phyloP scores from a whole-genome alignment of 176 grass and related monocot genomes.

The Cocos nucifera region DNA sequence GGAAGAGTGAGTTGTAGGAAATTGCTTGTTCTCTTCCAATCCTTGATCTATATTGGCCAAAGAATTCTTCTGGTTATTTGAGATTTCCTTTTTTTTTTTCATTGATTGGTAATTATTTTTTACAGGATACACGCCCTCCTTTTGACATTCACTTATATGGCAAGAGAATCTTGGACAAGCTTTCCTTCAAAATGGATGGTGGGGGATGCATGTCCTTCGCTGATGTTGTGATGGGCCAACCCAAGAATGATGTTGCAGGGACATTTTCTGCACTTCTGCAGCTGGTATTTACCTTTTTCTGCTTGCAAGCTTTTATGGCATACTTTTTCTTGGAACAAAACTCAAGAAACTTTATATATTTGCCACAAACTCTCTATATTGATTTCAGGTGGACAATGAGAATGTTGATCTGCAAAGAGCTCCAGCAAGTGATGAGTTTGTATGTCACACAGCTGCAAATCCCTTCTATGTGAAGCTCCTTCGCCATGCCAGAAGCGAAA shows the following conservation, averaged over 20 bases:
- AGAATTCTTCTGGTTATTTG: too few species aligned
- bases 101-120: slow-evolving; percentile 6
- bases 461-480: slow-evolving; percentile 57
- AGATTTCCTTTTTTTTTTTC: background rate
- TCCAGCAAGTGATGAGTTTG: slow-evolving; percentile 32
- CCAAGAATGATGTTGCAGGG: slow-evolving; percentile 47
- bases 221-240: slow-evolving; percentile 45
- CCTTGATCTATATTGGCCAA: too few species aligned
- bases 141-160: slow-evolving; percentile 49
- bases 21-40: background rate
- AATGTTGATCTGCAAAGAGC: slow-evolving; percentile 71
- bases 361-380: too few species aligned
- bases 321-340: too few species aligned
- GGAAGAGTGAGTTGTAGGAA: slow-evolving; percentile 46
- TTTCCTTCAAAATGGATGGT: slow-evolving; percentile 37
- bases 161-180: slow-evolving; percentile 54
- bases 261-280: slow-evolving; percentile 96
- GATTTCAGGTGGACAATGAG: slow-evolving; percentile 60
- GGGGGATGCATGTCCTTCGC: slow-evolving; percentile 47
- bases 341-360: too few species aligned
- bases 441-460: slow-evolving; percentile 60
- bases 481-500: slow-evolving; percentile 22
- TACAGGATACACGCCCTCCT: slow-evolving; percentile 44
- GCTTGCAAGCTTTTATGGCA: background rate
- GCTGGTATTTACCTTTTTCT: slow-evolving; percentile 40